Evolutionary conservation across 306 rosid species (phyloP), one percentile per base, ranked within the genome.

Genomic region (Quercus robur): DNA sequence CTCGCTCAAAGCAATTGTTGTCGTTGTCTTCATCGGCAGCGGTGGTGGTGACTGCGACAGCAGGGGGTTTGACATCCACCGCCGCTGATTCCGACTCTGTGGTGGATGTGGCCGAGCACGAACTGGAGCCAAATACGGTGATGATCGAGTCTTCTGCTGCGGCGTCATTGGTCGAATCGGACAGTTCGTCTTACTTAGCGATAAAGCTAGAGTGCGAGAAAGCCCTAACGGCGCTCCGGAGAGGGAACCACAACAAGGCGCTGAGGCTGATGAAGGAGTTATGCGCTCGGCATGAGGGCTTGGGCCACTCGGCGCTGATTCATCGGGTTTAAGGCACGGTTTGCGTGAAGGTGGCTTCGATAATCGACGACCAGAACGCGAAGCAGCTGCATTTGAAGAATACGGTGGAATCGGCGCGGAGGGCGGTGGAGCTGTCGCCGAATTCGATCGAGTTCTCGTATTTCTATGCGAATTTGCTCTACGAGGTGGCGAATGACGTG

Each of bases 171-270:
- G 12, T 69, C 26, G 94, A 82, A 77, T 79, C 92, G 15, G 91
- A 89, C 55, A 87, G 85, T 25, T 81, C 85, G 14, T 80, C 82
- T 23, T 83, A 73, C 87, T 81, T 91, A 49, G 12, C 89, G 17
- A 86, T 90, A 81, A 96, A 89, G 89, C 84, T 82, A 4, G 98
- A 96, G 78, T 95, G 98, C 58, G 99, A 95, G 81, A 86, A 89
- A 17, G 97, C 97, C 76, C 92, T 93, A 23, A 93, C 83, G 33
- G 87, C 94, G 59, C 87, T 89, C 23, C 86, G 97, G 52, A 97
- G 98, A 1, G 98, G 99, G 28, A 96, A 90, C 77, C 98, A 96
- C 77, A 89, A 82, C 28, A 91, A 89, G 86, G 99, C 98, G 30
- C 80, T 96, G 78, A 85, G 90, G 88, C 84, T 91, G 49, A 87